Evolutionary conservation across 352 stramenopile genomes (phyloP), one percentile per base, ranked within the genome.

Genomic region (Blastocystis sp.): DNA sequence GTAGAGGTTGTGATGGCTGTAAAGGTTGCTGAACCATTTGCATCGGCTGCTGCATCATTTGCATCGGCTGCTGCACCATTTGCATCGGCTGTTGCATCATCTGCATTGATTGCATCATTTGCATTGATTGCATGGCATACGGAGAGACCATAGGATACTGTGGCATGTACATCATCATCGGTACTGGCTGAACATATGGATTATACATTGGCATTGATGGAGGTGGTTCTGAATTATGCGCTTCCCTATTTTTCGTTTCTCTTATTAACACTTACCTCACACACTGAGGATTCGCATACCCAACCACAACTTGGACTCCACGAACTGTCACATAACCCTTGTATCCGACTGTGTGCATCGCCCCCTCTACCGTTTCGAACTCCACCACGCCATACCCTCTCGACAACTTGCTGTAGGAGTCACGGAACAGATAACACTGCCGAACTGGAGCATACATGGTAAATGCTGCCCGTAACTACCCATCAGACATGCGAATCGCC

Each of bases 351-450:
- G 20, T 45, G 0, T 84, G 73, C 50, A 66, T 68, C 13, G 73
- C 47, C 2, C 47, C 50, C 29, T 64, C 47, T n/a, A 84, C 26
- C 15, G 47, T 29, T 9, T 84, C 73, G 56, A 84, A 84, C 56
- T 84, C 73, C 26, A 84, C 73, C 5, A 84, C 73, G n/a, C 73
- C 73, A 29, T 84, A 84, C 3, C 73, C 73, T 13, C 73, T 50
- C 15, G 73, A 84, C 20, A 84, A 53, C 3, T 54, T n/a, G 45
- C 73, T 84, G 50, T 84, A 84, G 34, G 34, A 54, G 56, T 84
- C 73, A 8, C 20, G 43, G 26, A 84, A 84, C 15, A 84, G 34
- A 45, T 84, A 84, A 13, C 43, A 47, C n/a, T 26, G 55, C 41
- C 68, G 64, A 11, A 53, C 34, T 15, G 73, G 73, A 26, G 73